A percentile compares a stretch with the other conserved stretches of the same genome.
Evolutionary conservation across 2,329 filamentous ascomycete species (phyloP).

Genomic region (Coniochaeta sp.): DNA sequence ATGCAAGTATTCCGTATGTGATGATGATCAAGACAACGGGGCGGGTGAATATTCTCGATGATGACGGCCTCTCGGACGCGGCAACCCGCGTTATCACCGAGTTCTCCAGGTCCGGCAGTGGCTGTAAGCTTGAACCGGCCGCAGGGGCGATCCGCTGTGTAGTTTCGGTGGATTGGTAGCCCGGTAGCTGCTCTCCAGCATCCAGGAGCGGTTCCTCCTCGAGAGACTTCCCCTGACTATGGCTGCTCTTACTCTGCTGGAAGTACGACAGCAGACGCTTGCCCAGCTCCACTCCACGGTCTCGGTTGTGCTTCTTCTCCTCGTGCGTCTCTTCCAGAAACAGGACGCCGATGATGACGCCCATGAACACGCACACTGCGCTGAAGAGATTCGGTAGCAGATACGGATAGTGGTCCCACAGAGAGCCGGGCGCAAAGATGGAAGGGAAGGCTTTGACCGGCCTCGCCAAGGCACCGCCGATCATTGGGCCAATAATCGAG

Average conservation of each 20-base stretch:
- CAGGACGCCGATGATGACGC: conserved; percentile 70
- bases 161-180: conserved; percentile 56
- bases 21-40: conserved; percentile 83
- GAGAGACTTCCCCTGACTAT: conserved; percentile 20
- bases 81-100: conserved; percentile 8
- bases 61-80: conserved; percentile 8
- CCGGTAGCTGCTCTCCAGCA: conserved; percentile 55
- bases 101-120: conserved; percentile 25
- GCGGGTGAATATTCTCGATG: conserved; percentile 62
- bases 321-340: conserved; percentile 94
- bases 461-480: conserved; percentile 82
- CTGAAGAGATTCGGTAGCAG: conserved; percentile 89
- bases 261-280: conserved; percentile 52
- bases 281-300: conserved; percentile 71
- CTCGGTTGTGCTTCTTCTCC: conserved; percentile 67
- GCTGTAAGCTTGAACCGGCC: conserved; percentile 19
- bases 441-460: conserved; percentile 76
- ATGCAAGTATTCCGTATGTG: conserved; percentile 86
- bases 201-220: conserved; percentile 59
- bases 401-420: conserved; percentile 86
- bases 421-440: conserved; percentile 62
- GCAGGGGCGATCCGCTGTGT: conserved; percentile 39
- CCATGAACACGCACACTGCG: conserved; percentile 66
- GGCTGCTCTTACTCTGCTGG: conserved; percentile 23
- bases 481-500: conserved; percentile 85